These are phyloP conservation scores for Nevesoporus exiguus DNA, from an alignment of 768 basidiomycete species.

Conservation along the genomic window DNA sequence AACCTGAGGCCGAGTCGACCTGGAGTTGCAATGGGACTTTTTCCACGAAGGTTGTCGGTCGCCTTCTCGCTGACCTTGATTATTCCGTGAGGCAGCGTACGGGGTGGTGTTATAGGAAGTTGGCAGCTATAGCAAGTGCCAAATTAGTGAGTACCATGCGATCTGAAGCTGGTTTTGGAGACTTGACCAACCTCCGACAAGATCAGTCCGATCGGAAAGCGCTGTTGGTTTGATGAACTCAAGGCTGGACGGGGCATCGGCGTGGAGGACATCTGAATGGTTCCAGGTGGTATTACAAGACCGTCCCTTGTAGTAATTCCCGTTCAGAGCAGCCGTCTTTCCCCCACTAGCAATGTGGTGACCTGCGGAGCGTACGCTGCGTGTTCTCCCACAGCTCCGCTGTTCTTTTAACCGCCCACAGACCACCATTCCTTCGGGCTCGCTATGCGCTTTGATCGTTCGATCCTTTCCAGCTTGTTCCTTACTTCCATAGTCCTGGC, in stretches of 20 bases:
- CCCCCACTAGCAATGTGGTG: neutral
- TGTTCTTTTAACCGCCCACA: neutral
- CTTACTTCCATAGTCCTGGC: neutral
- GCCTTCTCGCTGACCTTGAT: no score
- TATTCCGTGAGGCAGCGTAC: no score
- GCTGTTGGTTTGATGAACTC: no score
- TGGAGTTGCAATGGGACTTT: no score
- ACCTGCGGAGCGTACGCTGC: neutral
- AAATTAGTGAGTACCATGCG: neutral
- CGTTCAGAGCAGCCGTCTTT: neutral
- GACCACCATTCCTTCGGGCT: neutral
- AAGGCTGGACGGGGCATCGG: no score
- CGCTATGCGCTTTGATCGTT: neutral
- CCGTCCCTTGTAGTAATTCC: neutral
- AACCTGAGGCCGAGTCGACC: no score
- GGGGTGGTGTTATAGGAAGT: no score
- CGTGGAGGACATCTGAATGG: neutral
- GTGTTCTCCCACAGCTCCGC: neutral
- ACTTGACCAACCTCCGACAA: no score
- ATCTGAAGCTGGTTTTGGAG: neutral
- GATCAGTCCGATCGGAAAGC: no score
- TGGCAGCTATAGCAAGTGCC: no score
- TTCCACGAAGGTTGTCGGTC: no score
- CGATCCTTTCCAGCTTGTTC: neutral
- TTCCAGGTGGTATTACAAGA: neutral